Conservation (phyloP, 2,329 filamentous ascomycete species). For the Monosporascus sp. region DNA sequence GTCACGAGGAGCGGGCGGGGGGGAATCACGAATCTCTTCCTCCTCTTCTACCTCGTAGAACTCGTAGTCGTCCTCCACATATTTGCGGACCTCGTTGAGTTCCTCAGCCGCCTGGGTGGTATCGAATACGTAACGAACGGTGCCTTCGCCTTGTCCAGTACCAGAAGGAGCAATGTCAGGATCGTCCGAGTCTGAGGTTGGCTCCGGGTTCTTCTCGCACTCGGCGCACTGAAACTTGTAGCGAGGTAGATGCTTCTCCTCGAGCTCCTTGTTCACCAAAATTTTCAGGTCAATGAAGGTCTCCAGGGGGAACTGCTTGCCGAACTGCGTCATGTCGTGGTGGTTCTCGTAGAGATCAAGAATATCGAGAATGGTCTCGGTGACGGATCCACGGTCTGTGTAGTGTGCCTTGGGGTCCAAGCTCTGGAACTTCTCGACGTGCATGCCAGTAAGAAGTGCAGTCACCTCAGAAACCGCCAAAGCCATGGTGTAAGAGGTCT, state of each 20-base stretch:
- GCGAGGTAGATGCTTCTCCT: constrained; percentile 55
- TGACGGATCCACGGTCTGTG: constrained; percentile 42
- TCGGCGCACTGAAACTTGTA: constrained; percentile 56
- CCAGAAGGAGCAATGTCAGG: constrained; percentile 30
- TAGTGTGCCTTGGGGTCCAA: constrained; percentile 45
- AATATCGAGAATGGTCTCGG: constrained; percentile 83
- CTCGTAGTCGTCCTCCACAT: constrained; percentile 69
- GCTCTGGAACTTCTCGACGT: constrained; percentile 44
- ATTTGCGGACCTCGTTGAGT: constrained; percentile 59
- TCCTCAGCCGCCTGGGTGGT: constrained; percentile 69
- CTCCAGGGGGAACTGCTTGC: constrained; percentile 65
- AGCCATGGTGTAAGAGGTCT: constrained; percentile 79
- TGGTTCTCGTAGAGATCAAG: constrained; percentile 91
- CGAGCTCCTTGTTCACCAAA: constrained; percentile 74
- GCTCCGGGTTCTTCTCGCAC: constrained; percentile 37
- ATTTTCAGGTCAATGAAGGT: constrained; percentile 85
- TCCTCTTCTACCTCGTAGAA: constrained; percentile 77
- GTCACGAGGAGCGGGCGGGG: constrained; percentile 12
- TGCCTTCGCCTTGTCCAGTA: constrained; percentile 56
- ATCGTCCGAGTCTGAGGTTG: constrained; percentile 28
- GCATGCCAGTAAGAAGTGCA: constrained; percentile 57
- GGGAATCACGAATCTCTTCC: constrained; percentile 39
- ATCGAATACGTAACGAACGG: constrained; percentile 86
- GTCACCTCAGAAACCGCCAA: constrained; percentile 79
- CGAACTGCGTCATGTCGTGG: constrained; percentile 67